Conservation (phyloP, 345 rosid genomes). For the Melaleuca quinquenervia region DNA sequence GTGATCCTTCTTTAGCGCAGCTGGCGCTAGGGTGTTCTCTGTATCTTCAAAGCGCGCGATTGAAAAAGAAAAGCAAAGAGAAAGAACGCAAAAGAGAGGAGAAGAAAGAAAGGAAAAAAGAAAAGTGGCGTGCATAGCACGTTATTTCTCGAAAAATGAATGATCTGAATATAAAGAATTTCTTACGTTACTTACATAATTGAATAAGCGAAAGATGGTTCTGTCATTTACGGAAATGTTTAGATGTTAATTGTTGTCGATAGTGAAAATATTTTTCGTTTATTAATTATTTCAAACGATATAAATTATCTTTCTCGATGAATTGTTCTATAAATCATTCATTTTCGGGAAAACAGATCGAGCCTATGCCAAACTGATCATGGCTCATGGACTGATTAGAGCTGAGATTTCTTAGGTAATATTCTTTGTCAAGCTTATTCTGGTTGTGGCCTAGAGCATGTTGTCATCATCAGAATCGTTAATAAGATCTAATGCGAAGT, state of each 20-base stretch:
- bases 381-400: not conserved
- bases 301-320: not conserved
- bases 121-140: not conserved
- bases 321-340: not conserved
- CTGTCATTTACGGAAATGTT: no score
- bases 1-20: not conserved
- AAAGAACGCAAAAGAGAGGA: no score
- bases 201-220: accelerated
- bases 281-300: no score
- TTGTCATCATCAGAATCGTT: no score
- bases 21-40: not conserved
- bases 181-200: no score
- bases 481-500: no score
- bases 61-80: not conserved
- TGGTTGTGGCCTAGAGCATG: no score
- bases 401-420: not conserved
- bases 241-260: no score
- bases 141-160: accelerated
- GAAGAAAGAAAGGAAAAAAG: not conserved
- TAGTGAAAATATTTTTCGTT: no score
- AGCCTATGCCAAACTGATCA: not conserved
- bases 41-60: not conserved
- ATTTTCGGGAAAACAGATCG: not conserved
- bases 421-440: not conserved
- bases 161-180: not conserved